Evolutionary conservation across 2,329 filamentous ascomycete species (phyloP), one percentile per base, ranked within the genome.

Genomic region (Dactylonectria macrodidyma): DNA sequence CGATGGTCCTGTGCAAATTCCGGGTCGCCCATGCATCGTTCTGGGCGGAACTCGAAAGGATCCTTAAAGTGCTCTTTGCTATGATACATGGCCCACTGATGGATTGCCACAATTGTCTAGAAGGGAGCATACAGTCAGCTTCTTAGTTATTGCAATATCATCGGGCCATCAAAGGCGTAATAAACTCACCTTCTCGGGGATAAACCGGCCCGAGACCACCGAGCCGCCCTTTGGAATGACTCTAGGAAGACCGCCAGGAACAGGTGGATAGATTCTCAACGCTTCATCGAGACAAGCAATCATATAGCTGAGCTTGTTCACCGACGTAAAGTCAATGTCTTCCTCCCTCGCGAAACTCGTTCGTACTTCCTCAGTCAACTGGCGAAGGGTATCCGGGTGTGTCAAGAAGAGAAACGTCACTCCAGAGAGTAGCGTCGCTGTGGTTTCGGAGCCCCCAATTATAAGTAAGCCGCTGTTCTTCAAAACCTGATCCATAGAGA

Each of bases 311-410:
- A 55, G 24, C 10, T 55, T 55, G 16, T 44, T 62, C 3, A 62
- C 48, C 30, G 59, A 55, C 2, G 16, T 10, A 22, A 69, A 44
- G 9, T 48, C 65, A 33, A 71, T 70, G 2, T 73, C 67, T 11
- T 67, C 50, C 14, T 65, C 61, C 14, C 11, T 59, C 1, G 33
- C 16, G 36, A 73, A 73, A 7, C 16, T 54, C 1, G 67, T 54
- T 1, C 71, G 62, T 12, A 73, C 50, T 71, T 87, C 84, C 1
- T 77, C 38, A 3, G 74, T 75, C 19, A 85, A 54, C 57, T 75
- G 81, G 11, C 75, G 44, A 12, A 81, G 62, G 1, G 64, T 65
- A 0, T 72, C 54, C 0, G 79, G 80, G 59, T 82, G 78, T 8
- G 55, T 71, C 3, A 76, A 59, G 2, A 82, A 73, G n/a, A 75